phyloP scores from a whole-genome alignment of 768 basidiomycete species.

The Suillus placidus region DNA sequence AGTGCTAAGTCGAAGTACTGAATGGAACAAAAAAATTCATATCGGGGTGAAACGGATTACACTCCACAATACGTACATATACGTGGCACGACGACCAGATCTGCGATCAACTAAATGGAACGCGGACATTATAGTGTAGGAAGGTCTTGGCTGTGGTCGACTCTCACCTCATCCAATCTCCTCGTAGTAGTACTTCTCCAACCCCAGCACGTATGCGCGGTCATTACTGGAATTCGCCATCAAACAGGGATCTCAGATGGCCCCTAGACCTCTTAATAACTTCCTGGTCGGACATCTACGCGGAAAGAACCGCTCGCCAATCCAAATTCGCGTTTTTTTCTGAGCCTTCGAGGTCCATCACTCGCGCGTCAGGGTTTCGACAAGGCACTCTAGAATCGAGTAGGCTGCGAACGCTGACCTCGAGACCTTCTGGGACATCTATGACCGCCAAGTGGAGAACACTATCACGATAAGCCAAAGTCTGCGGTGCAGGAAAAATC shows the following conservation, averaged over 20 bases:
- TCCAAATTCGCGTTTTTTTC: not conserved
- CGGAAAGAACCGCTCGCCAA: not conserved
- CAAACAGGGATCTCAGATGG: not conserved
- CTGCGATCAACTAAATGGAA: not conserved
- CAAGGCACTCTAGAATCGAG: not conserved
- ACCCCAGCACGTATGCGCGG: not conserved
- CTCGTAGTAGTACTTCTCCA: not conserved
- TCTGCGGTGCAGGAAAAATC: not conserved
- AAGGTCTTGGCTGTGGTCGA: not conserved
- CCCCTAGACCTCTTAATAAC: not conserved
- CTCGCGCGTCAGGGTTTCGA: not conserved
- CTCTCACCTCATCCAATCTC: not conserved
- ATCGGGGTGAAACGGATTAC: not conserved
- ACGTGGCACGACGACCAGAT: not conserved
- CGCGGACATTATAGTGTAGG: not conserved
- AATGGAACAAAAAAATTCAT: constrained; percentile 1
- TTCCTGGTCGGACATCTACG: not conserved
- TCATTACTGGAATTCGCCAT: not conserved
- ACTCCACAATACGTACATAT: not conserved
- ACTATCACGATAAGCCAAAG: not conserved
- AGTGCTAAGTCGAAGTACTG: not conserved
- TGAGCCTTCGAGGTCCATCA: not conserved
- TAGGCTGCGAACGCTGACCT: not conserved
- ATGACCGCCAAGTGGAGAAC: not conserved
- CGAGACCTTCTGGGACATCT: not conserved